Base-by-base conservation (phyloP, 352 stramenopile genomes). In the Globisporangium canariense region DNA sequence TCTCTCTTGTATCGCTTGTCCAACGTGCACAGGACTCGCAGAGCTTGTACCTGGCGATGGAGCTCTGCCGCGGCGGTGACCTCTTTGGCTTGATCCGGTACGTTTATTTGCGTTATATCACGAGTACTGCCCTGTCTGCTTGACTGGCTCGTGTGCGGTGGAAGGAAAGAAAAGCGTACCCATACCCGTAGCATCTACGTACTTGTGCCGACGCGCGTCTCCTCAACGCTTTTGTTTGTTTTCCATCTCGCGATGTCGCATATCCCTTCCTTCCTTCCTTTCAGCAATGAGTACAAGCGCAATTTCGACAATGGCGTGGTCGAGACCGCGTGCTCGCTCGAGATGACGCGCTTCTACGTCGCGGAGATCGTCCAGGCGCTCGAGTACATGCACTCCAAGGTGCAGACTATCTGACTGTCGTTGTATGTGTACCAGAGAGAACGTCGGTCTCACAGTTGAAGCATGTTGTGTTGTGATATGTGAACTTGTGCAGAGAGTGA, bases 301-400 rank as follows among this genome's bases (percentile, higher is more conserved):
- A 78, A 96, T 40, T 65, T 79, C 51, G 79, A 85, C 14, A 47
- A 76, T 25, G 79, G 74, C n/a, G 62, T 93, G 13, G 50, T 51
- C 32, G 74, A 96, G 60, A 76, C 76, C 20, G 88, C 79, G 41
- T 95, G 85, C 59, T 87, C 77, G 28, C 62, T 90, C 7, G 61
- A 81, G 50, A 72, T 97, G 50, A 97, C 93, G 49, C 82, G 90
- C 52, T 97, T 97, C 60, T 95, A 98, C 67, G 85, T 96, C 34
- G 83, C 93, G 41, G 94, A 99, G 79, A 86, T 99, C 54, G 74
- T 97, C 40, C 81, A 87, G 16, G 96, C 96, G 14, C 75, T 99
- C 16, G 83, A 97, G 63, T 99, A 98, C 76, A 89, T 99, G 66
- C 97, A 98, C 77, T 85, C 81, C 10, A 86, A 92, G 80, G 87